phyloP scores from a whole-genome alignment of 306 rosid species.

The Citrullus colocynthis region DNA sequence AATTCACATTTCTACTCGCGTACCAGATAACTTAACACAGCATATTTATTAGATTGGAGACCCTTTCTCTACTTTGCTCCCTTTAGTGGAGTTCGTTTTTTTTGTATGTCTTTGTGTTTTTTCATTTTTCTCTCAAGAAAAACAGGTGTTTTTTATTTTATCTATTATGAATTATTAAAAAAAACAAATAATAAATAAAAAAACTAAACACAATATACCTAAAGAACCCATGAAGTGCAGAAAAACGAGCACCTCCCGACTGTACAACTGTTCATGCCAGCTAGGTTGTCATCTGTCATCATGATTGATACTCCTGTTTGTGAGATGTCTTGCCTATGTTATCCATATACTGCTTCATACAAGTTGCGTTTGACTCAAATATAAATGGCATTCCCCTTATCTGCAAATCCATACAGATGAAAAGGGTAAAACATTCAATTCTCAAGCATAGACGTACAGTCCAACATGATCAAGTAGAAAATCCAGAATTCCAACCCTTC shows the following conservation, averaged over 20 bases:
- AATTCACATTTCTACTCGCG: not conserved
- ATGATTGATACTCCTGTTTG: slow-evolving; percentile 18
- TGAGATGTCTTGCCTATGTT: slow-evolving; percentile 21
- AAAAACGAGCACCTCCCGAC: slow-evolving; percentile 44
- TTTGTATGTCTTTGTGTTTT: too few species aligned
- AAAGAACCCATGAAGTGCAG: slow-evolving; percentile 39
- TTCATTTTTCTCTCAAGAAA: too few species aligned
- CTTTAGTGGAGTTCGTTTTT: too few species aligned
- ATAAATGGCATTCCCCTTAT: slow-evolving; percentile 58
- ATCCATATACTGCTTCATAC: slow-evolving; percentile 51
- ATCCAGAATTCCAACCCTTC: not conserved
- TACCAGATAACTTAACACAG: not conserved
- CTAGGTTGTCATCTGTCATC: slow-evolving; percentile 18
- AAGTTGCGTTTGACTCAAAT: slow-evolving; percentile 49
- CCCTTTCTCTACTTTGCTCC: too few species aligned
- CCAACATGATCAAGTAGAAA: not conserved
- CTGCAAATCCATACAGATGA: slow-evolving; percentile 34
- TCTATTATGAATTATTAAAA: too few species aligned
- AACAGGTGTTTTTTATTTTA: too few species aligned
- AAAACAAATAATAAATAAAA: too few species aligned
- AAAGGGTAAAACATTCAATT: not conserved
- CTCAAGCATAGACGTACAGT: not conserved
- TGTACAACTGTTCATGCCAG: slow-evolving; percentile 14
- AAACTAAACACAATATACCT: not conserved
- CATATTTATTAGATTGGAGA: too few species aligned